phyloP scores from a whole-genome alignment of 208 protist genomes.

The Giardia muris region DNA sequence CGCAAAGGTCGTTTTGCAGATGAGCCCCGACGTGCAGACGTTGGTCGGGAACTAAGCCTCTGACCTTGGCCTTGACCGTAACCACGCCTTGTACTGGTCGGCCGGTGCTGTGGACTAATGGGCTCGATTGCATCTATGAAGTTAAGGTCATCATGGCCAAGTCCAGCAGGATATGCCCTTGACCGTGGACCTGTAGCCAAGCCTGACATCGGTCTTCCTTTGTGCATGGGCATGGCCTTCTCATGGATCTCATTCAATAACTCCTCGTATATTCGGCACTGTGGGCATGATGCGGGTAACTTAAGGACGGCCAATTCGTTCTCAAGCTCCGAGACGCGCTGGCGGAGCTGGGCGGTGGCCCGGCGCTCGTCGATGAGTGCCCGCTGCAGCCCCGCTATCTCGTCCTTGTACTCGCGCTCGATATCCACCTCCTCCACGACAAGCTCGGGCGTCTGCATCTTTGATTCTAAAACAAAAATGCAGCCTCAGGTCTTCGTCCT shows the following conservation, averaged over 20 bases:
- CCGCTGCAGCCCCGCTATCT: not conserved
- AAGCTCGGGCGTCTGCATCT: not conserved
- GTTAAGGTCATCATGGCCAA: not conserved
- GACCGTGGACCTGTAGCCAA: not conserved
- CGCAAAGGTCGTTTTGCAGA: too few species aligned
- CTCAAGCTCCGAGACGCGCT: not conserved
- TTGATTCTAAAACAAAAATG: slow-evolving; percentile 8
- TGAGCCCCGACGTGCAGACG: too few species aligned
- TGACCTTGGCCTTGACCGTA: too few species aligned
- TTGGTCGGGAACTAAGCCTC: too few species aligned
- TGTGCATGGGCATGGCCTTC: not conserved
- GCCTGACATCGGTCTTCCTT: not conserved
- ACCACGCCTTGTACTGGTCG: not conserved
- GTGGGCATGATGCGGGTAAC: not conserved
- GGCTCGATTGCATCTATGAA: not conserved
- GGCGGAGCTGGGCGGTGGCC: not conserved
- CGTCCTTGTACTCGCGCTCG: not conserved
- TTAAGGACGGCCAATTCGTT: not conserved
- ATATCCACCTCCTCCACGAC: not conserved
- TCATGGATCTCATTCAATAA: not conserved
- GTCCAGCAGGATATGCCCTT: not conserved
- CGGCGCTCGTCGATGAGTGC: not conserved
- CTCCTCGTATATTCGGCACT: not conserved
- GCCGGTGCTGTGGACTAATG: not conserved
- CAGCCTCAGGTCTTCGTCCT: slow-evolving; percentile 24